Conservation (phyloP, 345 rosid genomes). For the Salix purpurea region DNA sequence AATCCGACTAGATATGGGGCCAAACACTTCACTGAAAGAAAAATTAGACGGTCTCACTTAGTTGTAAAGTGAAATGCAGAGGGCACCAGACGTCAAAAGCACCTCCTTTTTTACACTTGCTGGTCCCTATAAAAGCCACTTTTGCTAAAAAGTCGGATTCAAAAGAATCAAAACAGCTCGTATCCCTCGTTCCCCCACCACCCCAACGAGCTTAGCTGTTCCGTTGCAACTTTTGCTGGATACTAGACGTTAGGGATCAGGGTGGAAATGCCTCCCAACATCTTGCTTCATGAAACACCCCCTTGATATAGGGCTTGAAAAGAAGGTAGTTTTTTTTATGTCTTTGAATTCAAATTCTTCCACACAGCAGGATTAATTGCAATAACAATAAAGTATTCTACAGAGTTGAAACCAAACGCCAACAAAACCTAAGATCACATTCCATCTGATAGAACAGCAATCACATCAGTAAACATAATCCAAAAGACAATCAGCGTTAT, state of each 20-base stretch:
- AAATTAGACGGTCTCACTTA: neutral
- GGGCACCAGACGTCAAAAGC: neutral
- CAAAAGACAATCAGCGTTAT: conserved; percentile 4
- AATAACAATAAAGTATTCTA: conserved; percentile 7
- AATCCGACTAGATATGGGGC: neutral
- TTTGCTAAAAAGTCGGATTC: neutral
- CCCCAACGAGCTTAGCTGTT: neutral
- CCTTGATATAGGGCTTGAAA: neutral
- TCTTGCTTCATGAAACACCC: neutral
- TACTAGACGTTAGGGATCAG: neutral
- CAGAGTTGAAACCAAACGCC: neutral
- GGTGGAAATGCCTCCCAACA: neutral
- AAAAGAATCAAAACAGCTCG: neutral
- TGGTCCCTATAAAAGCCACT: neutral
- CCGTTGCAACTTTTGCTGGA: neutral
- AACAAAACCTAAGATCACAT: conserved; percentile 9
- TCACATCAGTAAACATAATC: neutral
- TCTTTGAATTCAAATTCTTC: neutral
- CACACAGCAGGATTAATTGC: neutral
- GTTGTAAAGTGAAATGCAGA: conserved; percentile 5
- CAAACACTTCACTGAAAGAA: neutral
- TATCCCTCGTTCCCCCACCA: neutral
- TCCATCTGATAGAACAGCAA: neutral
- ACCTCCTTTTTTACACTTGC: neutral
- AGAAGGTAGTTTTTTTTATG: neutral